Base-by-base conservation (phyloP, 305 asterid genomes). In the Fraxinus sp. region DNA sequence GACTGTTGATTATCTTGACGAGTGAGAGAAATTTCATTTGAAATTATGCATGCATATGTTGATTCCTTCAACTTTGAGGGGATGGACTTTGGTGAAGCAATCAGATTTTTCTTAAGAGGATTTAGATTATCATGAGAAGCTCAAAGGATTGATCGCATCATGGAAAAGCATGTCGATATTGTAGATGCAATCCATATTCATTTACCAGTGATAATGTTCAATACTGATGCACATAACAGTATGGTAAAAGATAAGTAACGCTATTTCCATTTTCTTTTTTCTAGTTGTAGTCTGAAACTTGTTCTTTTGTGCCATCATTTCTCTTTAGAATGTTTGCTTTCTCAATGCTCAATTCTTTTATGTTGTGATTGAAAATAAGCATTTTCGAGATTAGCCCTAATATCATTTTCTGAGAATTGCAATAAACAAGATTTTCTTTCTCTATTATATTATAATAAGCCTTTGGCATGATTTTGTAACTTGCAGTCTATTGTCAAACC, bases 71-170 rank as follows among this genome's bases (percentile, higher is more conserved):
- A 92, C 90, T 96, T 96, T 83, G 97, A 89, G 79, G 92, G 88
- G 77, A 95, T 95, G 98, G 93, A 91, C 85, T 96, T 96, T 87
- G 99, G 97, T 79, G 97, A 92, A 86, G 97, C 99, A 79, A 92
- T 96, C 86, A 91, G 98, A 86, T 93, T 91, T 87, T 96, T 96
- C 89, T 89, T 96, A 41, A 87, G 97, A 89, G 98, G 99, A 77
- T 96, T 96, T 85, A 93, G 99, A 81, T 90, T 96, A 79, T 98
- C 99, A 79, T 97, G 99, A 66, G 98, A 96, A 89, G 98, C 99
- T 72, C 99, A 96, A 86, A 96, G 95, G 89, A 96, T 94, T 41
- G 99, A 96, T 82, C 97, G 98, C 57, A 93, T 96, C 86, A 94
- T 96, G 99, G 99, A 96, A 87, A 96, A 96, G 84, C 95, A 94